Percentiles rank a stretch among this genome's conserved stretches.
phyloP scores from a whole-genome alignment of 1,284 basidiomycete species.

The Rhodofomes roseus region DNA sequence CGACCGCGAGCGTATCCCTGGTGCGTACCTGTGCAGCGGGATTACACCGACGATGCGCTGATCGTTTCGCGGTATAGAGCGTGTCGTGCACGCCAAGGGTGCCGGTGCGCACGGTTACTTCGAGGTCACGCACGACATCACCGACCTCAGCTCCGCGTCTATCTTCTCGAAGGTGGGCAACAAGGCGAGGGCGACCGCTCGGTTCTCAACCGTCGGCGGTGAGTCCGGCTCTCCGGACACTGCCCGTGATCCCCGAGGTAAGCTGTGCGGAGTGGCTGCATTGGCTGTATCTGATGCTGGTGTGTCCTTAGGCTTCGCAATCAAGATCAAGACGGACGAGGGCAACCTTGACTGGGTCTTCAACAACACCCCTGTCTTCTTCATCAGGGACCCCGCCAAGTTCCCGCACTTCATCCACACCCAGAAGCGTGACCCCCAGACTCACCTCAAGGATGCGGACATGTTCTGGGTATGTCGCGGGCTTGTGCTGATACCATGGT shows the following conservation, averaged over 20 bases:
- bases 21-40: conserved; percentile 6
- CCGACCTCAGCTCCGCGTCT: conserved; percentile 73
- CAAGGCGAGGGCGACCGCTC: conserved; percentile 68
- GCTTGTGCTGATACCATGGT: neutral
- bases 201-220: conserved; percentile 88
- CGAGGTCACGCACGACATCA: conserved; percentile 80
- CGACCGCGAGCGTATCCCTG: conserved; percentile 92
- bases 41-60: conserved; percentile 5
- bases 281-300: neutral
- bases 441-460: conserved; percentile 80
- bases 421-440: conserved; percentile 90
- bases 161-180: conserved; percentile 72
- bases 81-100: conserved; percentile 74
- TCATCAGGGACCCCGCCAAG: conserved; percentile 80
- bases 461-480: conserved; percentile 65
- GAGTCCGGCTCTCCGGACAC: conserved; percentile 88
- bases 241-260: conserved; percentile 84
- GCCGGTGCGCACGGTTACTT: conserved; percentile 93
- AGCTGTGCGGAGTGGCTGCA: neutral
- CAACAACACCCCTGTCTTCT: conserved; percentile 92
- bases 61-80: conserved; percentile 29
- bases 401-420: conserved; percentile 96
- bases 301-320: conserved; percentile 59
- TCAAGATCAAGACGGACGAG: conserved; percentile 88
- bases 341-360: conserved; percentile 92